A percentile compares a stretch with the other conserved stretches of the same genome.
These are phyloP conservation scores for Linnemannia exigua DNA, from an alignment of 192 early-diverging fungal species.

Conservation along the genomic window DNA sequence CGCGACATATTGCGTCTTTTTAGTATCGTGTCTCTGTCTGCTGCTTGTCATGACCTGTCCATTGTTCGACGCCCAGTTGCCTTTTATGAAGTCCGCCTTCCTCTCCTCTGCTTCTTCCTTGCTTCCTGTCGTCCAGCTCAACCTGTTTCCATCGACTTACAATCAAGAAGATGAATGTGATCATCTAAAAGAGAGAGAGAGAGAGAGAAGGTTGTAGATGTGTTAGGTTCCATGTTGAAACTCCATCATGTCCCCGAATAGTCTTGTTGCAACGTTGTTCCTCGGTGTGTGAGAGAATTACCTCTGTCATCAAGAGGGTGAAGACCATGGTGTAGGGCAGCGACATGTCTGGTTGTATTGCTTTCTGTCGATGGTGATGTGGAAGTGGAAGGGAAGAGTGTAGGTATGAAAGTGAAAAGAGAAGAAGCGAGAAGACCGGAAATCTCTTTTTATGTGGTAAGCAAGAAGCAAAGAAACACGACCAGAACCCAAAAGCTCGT, in stretches of 20 bases:
- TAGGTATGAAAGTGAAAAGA: background rate
- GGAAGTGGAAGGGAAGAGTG: background rate
- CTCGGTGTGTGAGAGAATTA: constrained; percentile 13
- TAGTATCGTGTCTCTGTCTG: background rate
- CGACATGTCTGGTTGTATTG: constrained; percentile 40
- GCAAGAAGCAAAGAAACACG: background rate
- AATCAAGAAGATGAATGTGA: constrained; percentile 56
- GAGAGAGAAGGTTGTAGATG: too few relatives aligned
- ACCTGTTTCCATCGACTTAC: constrained; percentile 22
- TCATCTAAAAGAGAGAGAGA: constrained; percentile 28
- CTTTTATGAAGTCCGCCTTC: background rate
- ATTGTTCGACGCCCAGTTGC: background rate
- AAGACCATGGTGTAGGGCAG: constrained; percentile 65
- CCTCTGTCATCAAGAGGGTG: constrained; percentile 60
- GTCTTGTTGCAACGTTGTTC: too few relatives aligned
- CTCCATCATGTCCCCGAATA: background rate
- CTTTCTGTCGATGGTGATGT: background rate
- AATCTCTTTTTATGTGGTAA: background rate
- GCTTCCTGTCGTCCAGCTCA: background rate
- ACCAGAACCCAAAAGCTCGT: constrained; percentile 1
- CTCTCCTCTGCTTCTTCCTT: background rate
- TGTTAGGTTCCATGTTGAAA: too few relatives aligned
- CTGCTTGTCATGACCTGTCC: background rate
- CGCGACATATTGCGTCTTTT: background rate
- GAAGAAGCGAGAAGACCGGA: background rate